Evolutionary conservation across 352 stramenopile species (phyloP), one percentile per base, ranked within the genome.

Genomic region (Phytophthora gonapodyides): DNA sequence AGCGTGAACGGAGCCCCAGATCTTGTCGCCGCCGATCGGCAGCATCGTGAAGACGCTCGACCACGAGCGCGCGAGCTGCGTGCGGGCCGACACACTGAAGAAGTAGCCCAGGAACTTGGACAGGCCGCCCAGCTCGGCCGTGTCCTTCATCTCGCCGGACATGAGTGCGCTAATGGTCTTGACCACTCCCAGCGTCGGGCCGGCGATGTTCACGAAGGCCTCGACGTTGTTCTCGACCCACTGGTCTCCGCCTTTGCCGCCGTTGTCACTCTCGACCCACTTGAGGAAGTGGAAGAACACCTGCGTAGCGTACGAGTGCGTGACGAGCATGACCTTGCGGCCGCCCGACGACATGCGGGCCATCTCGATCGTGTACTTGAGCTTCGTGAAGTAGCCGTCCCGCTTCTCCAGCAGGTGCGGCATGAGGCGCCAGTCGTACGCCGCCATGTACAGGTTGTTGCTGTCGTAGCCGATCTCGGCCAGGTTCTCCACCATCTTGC

Each of bases 61-160:
- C 84, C 84, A 93, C 27, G 81, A 91, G 0, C 84, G 79, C 7
- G 81, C 82, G 6, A 93, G 59, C 30, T 71, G 57, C 8, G 82
- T 83, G 11, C 84, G 79, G 5, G 79, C 57, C 17, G 80, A 74
- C 3, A 79, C 72, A 2, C 69, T 80, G 45, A 93, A 93, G 57
- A 92, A 92, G 37, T 87, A 91, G 38, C 82, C 80, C 3, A 98
- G 60, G 56, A 98, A 84, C 43, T 87, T 87, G 44, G 84, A 94
- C 5, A 98, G 64, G 6, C 89, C 81, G 21, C 91, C 88, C 8
- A 98, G 70, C 44, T 98, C 69, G 0, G 87, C 90, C 13, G 91
- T 98, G 61, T 99, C 95, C 59, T 97, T 97, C 84, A 98, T 98
- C 74, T 99, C 95, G 5, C 96, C 96, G 2, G 91, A 98, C 41